Conservation (phyloP, 2,329 filamentous ascomycete species). For the Microdochium bolleyi region DNA sequence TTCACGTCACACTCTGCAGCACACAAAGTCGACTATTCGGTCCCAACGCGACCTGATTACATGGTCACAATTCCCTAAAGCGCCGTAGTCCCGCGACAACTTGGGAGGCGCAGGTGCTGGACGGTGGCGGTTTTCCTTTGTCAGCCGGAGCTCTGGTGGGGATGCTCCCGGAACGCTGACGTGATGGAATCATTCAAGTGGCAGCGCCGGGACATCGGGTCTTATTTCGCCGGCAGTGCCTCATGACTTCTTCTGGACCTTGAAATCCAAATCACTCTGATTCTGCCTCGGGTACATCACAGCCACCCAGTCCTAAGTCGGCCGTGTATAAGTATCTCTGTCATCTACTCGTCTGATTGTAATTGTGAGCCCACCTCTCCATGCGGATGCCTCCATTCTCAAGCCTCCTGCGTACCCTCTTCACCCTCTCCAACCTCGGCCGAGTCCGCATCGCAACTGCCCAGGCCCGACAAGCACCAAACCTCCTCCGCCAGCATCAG, state of each 20-base stretch:
- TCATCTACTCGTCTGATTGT: neutral
- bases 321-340: neutral
- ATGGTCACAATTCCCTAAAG: neutral
- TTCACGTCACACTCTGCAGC: too few relatives aligned
- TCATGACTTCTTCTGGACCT: neutral
- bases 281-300: neutral
- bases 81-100: too few relatives aligned
- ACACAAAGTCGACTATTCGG: too few relatives aligned
- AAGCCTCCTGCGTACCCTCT: constrained; percentile 35
- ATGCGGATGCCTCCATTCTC: constrained; percentile 19
- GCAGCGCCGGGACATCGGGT: neutral
- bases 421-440: constrained; percentile 36
- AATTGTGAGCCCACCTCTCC: neutral
- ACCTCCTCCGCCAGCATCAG: constrained; percentile 1
- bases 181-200: neutral
- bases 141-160: neutral
- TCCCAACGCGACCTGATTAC: neutral
- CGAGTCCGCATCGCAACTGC: constrained; percentile 22
- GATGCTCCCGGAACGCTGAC: neutral
- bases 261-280: neutral
- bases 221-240: neutral
- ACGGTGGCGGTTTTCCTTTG: neutral
- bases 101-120: neutral
- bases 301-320: neutral
- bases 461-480: constrained; percentile 7